Evolutionary conservation across 2,329 filamentous ascomycete genomes (phyloP), one percentile per base, ranked within the genome.

Genomic region (Dothiorella sarmentorum): DNA sequence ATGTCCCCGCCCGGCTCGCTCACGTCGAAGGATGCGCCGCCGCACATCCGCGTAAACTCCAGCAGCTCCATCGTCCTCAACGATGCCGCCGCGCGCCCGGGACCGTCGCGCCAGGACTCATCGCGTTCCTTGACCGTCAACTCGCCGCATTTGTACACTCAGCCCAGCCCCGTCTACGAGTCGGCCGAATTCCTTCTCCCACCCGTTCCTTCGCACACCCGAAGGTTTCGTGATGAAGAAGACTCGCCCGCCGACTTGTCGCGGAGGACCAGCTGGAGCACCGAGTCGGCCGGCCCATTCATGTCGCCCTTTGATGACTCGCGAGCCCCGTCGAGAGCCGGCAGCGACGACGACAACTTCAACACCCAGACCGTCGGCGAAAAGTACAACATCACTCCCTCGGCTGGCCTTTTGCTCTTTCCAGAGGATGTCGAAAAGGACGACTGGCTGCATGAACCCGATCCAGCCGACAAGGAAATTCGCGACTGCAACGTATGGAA

Each of bases 351-450:
- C 24, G 82, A 86, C 18, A 73, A 43, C 10, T 53, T 88, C 56
- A 89, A 88, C 66, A 89, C 86, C 0, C 86, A 89, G 73, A 89
- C 86, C 1, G 86, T 89, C 3, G 84, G 85, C 15, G 85, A 88
- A 67, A 89, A 89, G 71, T 89, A 86, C 71, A 88, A 88, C 67
- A 89, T 90, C 56, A 77, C 83, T 68, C 86, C 87, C 0, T 86
- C 84, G 2, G 82, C 85, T 13, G 85, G 85, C 5, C 72, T 89
- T 55, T 69, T 90, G 38, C 73, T 89, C 18, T 89, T 86, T 64
- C 87, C 86, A 0, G 85, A 89, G 68, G 86, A 89, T 67, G 83
- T 88, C 20, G 87, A 90, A 69, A 88, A 88, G 66, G 87, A 90
- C 67, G 87, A 90, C 67, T 86, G 83, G 63, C 67, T 90, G 62